phyloP scores from a whole-genome alignment of 2,329 filamentous ascomycete genomes.

The Fusarium sp. region DNA sequence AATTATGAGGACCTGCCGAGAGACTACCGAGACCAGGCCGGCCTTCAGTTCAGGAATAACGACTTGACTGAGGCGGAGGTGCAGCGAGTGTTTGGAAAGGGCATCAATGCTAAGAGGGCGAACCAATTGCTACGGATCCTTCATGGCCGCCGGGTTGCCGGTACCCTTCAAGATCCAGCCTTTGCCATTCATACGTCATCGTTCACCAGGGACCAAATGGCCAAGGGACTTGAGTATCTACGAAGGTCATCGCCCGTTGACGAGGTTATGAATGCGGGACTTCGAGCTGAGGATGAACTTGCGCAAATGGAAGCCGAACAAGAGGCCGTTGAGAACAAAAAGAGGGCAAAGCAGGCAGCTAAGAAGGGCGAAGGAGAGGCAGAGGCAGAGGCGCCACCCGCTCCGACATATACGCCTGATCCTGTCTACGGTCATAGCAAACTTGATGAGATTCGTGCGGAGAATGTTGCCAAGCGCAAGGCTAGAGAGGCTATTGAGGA shows the following conservation, averaged over 20 bases:
- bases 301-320: constrained; percentile 63
- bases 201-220: constrained; percentile 60
- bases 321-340: constrained; percentile 46
- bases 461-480: constrained; percentile 65
- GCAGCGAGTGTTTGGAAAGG: constrained; percentile 65
- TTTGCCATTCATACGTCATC: constrained; percentile 63
- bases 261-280: constrained; percentile 72
- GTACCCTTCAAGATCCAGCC: constrained; percentile 73
- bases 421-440: constrained; percentile 72
- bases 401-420: constrained; percentile 54
- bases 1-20: constrained; percentile 72
- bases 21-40: constrained; percentile 69
- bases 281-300: constrained; percentile 75
- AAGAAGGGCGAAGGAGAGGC: constrained; percentile 44
- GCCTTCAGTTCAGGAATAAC: constrained; percentile 66
- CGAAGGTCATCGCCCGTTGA: constrained; percentile 70
- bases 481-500: constrained; percentile 63
- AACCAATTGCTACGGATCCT: constrained; percentile 71
- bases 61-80: constrained; percentile 67
- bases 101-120: constrained; percentile 61
- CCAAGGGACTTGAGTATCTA: constrained; percentile 68
- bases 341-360: constrained; percentile 40
- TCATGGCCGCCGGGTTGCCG: constrained; percentile 75
- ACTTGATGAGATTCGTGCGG: constrained; percentile 70
- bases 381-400: constrained; percentile 11